Percentiles rank a stretch among this genome's conserved stretches.
phyloP scores from a whole-genome alignment of 305 asterid species.

The Fraxinus sp. region DNA sequence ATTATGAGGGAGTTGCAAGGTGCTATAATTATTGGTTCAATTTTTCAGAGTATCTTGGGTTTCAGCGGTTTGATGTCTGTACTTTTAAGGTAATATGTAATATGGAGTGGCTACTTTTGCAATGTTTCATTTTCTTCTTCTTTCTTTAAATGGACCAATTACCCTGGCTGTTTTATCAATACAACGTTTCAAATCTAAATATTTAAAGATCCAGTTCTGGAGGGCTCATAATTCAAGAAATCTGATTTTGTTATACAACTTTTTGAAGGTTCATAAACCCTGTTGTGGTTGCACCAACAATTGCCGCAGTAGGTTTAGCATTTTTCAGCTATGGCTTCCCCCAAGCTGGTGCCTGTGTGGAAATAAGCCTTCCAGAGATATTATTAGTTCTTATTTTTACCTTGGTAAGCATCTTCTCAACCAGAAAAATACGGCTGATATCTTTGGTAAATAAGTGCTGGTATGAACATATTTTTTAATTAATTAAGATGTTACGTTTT shows the following conservation, averaged over 20 bases:
- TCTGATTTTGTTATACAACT: conserved; percentile 14
- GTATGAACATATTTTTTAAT: neutral
- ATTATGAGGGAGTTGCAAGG: conserved; percentile 96
- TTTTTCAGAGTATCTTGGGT: conserved; percentile 82
- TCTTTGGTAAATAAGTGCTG: neutral
- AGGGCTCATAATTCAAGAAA: neutral
- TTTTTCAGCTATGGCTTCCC: conserved; percentile 95
- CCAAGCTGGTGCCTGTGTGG: conserved; percentile 94
- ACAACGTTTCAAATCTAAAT: neutral
- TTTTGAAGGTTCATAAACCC: conserved; percentile 83
- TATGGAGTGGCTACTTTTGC: conserved; percentile 11
- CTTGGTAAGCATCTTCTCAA: conserved; percentile 60
- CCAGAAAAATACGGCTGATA: neutral
- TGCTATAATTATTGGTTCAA: conserved; percentile 83
- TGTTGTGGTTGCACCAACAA: conserved; percentile 91
- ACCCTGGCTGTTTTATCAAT: neutral
- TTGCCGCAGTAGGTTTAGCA: conserved; percentile 87
- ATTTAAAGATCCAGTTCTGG: neutral
- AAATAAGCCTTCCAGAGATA: conserved; percentile 88
- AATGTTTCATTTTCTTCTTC: conserved; percentile 12
- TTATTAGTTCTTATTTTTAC: conserved; percentile 80
- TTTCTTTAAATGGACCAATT: conserved; percentile 7
- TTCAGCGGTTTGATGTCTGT: conserved; percentile 91
- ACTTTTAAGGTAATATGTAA: conserved; percentile 59
- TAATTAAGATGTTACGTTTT: conserved; percentile 8